These are phyloP conservation scores for Linnemannia exigua DNA, from an alignment of 192 early-diverging fungal species.

Conservation along the genomic window DNA sequence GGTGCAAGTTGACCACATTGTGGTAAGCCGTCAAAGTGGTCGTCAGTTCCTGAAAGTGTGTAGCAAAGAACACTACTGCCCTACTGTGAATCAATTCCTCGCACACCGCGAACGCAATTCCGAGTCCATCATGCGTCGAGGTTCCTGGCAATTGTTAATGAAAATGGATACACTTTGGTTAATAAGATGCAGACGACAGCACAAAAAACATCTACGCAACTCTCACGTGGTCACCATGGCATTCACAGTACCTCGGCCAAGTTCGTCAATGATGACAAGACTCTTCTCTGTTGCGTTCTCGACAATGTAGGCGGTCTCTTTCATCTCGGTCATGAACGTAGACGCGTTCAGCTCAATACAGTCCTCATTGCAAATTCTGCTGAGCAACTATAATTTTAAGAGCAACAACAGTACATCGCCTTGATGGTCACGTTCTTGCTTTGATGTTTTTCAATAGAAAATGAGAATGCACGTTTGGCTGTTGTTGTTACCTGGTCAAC, in stretches of 20 bases:
- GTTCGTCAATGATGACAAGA: constrained; percentile 92
- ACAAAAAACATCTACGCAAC: too few species aligned
- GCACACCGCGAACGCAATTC: constrained; percentile 79
- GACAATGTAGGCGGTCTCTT: constrained; percentile 86
- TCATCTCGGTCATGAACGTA: constrained; percentile 91
- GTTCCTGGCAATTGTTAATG: constrained; percentile 59
- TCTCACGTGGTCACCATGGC: neutral
- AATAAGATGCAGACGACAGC: neutral
- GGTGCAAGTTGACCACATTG: constrained; percentile 72
- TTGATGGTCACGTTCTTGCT: neutral
- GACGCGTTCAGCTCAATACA: constrained; percentile 72
- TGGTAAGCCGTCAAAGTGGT: constrained; percentile 64
- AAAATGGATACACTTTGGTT: neutral
- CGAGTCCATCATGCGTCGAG: constrained; percentile 77
- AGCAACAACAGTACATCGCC: neutral
- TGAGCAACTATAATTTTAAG: constrained; percentile 66
- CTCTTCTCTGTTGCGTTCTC: constrained; percentile 75
- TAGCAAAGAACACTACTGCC: constrained; percentile 80
- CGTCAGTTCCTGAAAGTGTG: constrained; percentile 83
- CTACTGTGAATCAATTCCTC: constrained; percentile 73
- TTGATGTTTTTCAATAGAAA: neutral
- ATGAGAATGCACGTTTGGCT: neutral
- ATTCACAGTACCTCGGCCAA: constrained; percentile 73
- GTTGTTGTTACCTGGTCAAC: constrained; percentile 63
- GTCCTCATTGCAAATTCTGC: constrained; percentile 83